Conservation (phyloP, 306 rosid species). For the Prunus mira region DNA sequence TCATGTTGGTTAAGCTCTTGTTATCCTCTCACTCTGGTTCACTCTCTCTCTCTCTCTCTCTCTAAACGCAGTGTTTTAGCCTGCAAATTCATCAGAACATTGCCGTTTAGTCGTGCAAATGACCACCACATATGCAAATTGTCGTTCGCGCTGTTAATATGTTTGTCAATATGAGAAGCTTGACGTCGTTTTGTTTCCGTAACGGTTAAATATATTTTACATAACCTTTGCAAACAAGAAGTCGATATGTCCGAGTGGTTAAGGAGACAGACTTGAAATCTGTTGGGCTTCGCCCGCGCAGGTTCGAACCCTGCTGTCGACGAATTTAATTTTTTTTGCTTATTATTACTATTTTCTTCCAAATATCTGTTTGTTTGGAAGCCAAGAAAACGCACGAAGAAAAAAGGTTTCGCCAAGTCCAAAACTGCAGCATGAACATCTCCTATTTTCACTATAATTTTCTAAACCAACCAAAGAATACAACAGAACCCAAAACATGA, state of each 20-base stretch:
- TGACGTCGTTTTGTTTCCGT: too few relatives aligned
- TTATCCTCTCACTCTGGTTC: conserved; percentile 1
- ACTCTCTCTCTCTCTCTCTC: not conserved
- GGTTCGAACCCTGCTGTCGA: conserved; percentile 67
- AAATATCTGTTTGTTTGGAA: conserved; percentile 15
- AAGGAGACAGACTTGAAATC: conserved; percentile 71
- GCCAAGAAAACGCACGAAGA: conserved; percentile 15
- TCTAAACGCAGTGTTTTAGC: conserved; percentile 13
- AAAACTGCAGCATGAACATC: not conserved
- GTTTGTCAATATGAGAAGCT: too few relatives aligned
- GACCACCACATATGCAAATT: not conserved
- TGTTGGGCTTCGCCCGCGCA: conserved; percentile 59
- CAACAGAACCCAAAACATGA: too few relatives aligned
- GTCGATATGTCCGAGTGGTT: conserved; percentile 60
- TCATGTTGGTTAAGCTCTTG: conserved; percentile 39
- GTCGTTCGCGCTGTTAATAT: not conserved
- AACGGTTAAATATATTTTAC: too few relatives aligned
- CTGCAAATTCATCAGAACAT: not conserved
- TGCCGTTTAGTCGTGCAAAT: not conserved
- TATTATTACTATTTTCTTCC: too few relatives aligned
- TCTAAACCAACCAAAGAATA: not conserved
- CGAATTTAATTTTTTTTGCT: not conserved
- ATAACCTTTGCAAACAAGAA: rapidly evolving
- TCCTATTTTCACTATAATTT: not conserved
- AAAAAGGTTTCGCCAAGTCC: not conserved